Base-by-base conservation (phyloP, 1,284 basidiomycete genomes). In the Pseudozyma thailandica region DNA sequence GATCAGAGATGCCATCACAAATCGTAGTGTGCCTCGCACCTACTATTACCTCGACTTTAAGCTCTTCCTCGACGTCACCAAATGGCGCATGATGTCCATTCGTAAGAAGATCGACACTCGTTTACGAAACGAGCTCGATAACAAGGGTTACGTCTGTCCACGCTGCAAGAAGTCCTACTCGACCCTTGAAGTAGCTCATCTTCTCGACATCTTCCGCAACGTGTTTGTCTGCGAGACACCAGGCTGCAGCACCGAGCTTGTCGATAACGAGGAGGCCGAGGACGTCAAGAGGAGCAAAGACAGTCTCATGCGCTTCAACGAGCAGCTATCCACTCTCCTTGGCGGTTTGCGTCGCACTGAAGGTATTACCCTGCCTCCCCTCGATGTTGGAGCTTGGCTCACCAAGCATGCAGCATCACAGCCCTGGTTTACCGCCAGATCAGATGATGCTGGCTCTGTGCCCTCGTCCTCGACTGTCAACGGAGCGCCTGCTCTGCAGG, bases 41-140 rank as follows among this genome's bases (percentile, higher is more conserved):
- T 99, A 98, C 86, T 98, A 93, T 86, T 98, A 92, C 84, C 91
- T 99, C 81, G 91, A 98, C 85, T 95, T 94, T 84, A 90, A 93
- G 75, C 89, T 91, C 79, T 95, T 97, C 80, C 93, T 93, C 84
- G 94, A 98, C 82, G 93, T 98, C 46, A 92, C 95, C 81, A 97
- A 98, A 84, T 98, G 95, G 92, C 88, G 94, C 33, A 89, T 98
- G 61, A 92, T 93, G n/a, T 91, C 92, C 81, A 96, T 99, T 90
- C 88, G 91, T 69, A 88, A 90, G 63, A 88, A 89, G 56, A 94
- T 98, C 72, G 94, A 98, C 59, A 45, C 46, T 49, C 52, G 62
- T n/a, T 47, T 73, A 15, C 58, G 68, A 18, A 72, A 74, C 53
- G 66, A 76, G 38, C 89, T 96, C 56, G 93, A 95, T 72, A 92